Evolutionary conservation across 179 eudicot genomes (phyloP).

Genomic region (Silene noctiflora): DNA sequence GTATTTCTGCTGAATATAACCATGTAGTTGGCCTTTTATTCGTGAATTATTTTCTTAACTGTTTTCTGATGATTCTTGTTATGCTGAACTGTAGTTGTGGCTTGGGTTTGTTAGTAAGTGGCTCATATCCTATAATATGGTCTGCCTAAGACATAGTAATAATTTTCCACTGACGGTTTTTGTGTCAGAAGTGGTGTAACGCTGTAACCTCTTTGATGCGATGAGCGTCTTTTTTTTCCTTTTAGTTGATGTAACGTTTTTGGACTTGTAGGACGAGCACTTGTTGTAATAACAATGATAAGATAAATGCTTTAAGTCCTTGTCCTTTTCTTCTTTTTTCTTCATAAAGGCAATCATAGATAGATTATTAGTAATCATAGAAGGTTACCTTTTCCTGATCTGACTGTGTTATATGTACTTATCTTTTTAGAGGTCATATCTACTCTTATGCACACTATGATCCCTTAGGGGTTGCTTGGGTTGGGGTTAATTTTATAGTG

Average conservation of each 20-base stretch:
- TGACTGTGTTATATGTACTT: neutral
- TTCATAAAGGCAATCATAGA: neutral
- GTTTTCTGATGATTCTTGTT: neutral
- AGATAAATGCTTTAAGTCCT: neutral
- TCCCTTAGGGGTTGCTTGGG: neutral
- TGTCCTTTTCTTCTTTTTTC: neutral
- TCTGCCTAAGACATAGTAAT: neutral
- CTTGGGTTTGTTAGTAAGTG: constrained; percentile 1
- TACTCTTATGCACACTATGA: neutral
- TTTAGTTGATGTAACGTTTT: neutral
- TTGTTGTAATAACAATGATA: neutral
- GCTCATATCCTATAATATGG: neutral
- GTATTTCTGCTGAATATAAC: neutral
- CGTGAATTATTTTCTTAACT: neutral
- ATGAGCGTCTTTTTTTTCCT: neutral
- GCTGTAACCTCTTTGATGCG: neutral
- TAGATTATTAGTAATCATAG: neutral
- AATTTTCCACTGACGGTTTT: neutral
- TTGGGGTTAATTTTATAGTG: no score
- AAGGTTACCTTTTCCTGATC: neutral
- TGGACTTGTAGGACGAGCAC: neutral
- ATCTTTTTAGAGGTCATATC: neutral
- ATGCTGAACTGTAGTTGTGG: neutral
- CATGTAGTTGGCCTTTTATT: neutral
- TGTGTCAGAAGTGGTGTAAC: neutral